Conservation (phyloP, 768 basidiomycete genomes). For the Boletus sp. region DNA sequence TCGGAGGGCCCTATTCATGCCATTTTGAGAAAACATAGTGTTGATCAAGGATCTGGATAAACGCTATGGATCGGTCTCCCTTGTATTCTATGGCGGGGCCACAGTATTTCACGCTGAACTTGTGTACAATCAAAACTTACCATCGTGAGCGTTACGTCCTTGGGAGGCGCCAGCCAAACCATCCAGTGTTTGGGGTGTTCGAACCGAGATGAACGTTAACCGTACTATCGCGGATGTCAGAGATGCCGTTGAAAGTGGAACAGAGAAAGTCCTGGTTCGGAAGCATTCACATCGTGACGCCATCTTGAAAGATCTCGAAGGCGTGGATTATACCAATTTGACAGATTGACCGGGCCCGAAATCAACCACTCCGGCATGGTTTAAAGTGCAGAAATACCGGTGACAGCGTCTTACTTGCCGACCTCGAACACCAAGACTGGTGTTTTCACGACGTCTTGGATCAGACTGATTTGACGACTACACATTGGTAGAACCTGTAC, state of each 20-base stretch:
- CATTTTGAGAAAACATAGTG: slow-evolving; percentile 1
- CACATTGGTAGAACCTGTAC: slow-evolving; percentile 2
- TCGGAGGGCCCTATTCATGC: slow-evolving; percentile 10
- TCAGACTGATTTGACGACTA: not conserved
- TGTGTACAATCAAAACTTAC: slow-evolving; percentile 5
- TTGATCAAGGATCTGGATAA: slow-evolving; percentile 1
- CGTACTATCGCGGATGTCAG: not conserved
- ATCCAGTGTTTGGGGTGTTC: slow-evolving; percentile 22
- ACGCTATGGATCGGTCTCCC: not conserved
- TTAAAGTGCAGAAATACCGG: not conserved
- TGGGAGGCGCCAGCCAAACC: slow-evolving; percentile 15
- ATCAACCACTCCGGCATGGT: not conserved
- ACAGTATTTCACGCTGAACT: not conserved
- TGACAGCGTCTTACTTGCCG: not conserved
- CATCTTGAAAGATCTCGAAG: not conserved
- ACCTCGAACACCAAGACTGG: not conserved
- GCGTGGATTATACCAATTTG: not conserved
- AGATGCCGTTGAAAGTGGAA: not conserved
- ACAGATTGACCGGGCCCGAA: not conserved
- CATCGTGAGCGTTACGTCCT: slow-evolving; percentile 1
- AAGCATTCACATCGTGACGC: not conserved
- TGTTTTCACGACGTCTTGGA: not conserved
- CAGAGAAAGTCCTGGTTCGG: not conserved
- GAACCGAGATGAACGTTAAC: not conserved
- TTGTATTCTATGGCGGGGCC: slow-evolving; percentile 5